These are phyloP conservation scores for Babesia ovata DNA, from an alignment of 169 alveolate species.

Conservation along the genomic window DNA sequence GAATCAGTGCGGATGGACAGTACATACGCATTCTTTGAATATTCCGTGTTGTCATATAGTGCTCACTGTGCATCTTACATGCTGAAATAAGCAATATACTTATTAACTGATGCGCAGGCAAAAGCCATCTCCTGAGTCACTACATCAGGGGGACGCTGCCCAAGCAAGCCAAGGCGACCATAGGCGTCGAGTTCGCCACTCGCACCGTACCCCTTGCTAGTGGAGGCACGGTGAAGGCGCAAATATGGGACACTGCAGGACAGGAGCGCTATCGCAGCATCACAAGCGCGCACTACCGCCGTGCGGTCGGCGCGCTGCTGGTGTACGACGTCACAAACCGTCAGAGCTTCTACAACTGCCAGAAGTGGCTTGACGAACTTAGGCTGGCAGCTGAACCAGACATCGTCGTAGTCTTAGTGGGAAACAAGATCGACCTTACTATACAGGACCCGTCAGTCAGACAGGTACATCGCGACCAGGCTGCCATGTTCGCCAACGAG, in stretches of 20 bases:
- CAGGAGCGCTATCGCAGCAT: conserved; percentile 93
- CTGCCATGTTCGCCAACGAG: conserved; percentile 88
- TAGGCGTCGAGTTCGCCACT: conserved; percentile 99
- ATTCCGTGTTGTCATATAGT: too few relatives aligned
- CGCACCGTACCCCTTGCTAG: conserved; percentile 93
- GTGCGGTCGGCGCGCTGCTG: conserved; percentile 95
- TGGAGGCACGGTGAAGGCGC: conserved; percentile 91
- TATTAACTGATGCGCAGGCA: conserved; percentile 63
- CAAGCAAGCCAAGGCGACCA: conserved; percentile 94
- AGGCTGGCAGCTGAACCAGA: conserved; percentile 97
- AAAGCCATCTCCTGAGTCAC: conserved; percentile 91
- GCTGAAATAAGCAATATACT: not conserved
- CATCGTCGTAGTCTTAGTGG: conserved; percentile 96
- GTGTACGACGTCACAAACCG: conserved; percentile 93
- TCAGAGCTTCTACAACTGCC: conserved; percentile 86
- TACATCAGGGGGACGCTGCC: conserved; percentile 95
- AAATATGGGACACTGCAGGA: conserved; percentile 94
- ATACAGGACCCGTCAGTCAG: conserved; percentile 88
- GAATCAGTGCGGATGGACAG: too few relatives aligned
- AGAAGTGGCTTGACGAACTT: conserved; percentile 95
- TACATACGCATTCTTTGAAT: not conserved
- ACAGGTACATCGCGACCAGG: conserved; percentile 86
- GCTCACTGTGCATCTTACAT: not conserved
- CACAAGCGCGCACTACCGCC: conserved; percentile 93
- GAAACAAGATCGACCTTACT: conserved; percentile 96